Base-by-base conservation (phyloP, 2,329 filamentous ascomycete genomes). In the Cladorrhinum sp. region DNA sequence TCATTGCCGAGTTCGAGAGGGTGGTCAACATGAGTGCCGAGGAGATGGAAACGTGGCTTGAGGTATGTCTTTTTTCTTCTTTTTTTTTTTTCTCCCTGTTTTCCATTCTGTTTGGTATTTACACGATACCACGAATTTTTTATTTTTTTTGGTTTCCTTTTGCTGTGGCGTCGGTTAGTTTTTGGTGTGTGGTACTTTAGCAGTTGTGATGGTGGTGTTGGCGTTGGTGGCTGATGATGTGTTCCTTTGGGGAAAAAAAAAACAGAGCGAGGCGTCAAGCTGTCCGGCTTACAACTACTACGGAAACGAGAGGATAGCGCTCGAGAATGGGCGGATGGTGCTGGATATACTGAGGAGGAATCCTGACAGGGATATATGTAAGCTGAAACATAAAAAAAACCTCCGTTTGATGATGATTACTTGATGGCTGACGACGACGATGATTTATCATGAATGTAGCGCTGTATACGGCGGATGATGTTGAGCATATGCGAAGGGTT, bases 11-110 rank as follows among this genome's bases (percentile, higher is more conserved):
- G 69, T 86, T 85, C 75, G 85, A 85, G 64, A 76, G 81, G 18
- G 74, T 85, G 51, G 81, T 86, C 65, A 86, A 86, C 71, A 86
- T 86, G 83, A 77, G 74, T 2, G 73, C 82, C 2, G 69, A 74
- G 3, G 81, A 85, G 61, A 77, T 86, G 38, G 75, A 81, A 64
- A 73, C 77, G 36, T 86, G 82, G 83, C 77, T 86, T 3, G 75
- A 79, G 54, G 72, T 76, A 25, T 3, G 29, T 52, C 23, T 8
- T 16, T 48, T 50, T 25, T 18, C 3, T 36, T 32, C 12, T n/a
- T 2, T 41, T 18, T 24, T 22, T 18, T 20, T 27, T 27, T n/a
- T 32, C 55, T 3, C 24, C 25, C 27, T 12, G 27, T 32, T 32
- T 32, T 32, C 27, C 27, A 6, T 32, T 12, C 12, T 32, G 6